phyloP scores from a whole-genome alignment of 345 rosid genomes.

The Aegle marmelos region DNA sequence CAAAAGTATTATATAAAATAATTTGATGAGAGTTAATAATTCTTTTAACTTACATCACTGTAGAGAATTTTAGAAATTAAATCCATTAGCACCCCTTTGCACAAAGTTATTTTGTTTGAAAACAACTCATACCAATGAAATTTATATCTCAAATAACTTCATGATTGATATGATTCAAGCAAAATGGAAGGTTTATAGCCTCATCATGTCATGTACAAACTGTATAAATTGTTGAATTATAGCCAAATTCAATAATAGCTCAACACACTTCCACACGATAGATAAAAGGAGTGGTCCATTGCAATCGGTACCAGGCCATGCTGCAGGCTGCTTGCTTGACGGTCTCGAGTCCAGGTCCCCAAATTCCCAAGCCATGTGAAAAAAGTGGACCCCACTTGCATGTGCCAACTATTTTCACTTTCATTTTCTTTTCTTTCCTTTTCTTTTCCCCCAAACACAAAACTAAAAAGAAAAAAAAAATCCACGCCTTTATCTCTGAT shows the following conservation, averaged over 20 bases:
- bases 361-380: background rate
- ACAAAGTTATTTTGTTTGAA: too few relatives aligned
- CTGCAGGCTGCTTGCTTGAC: background rate
- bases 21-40: too few relatives aligned
- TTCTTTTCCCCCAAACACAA: background rate
- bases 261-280: too few relatives aligned
- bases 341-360: conserved; percentile 1
- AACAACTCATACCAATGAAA: background rate
- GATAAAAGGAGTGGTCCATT: background rate
- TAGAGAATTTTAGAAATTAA: too few relatives aligned
- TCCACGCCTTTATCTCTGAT: background rate
- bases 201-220: too few relatives aligned
- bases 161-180: background rate
- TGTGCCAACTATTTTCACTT: background rate
- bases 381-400: background rate
- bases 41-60: too few relatives aligned
- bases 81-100: too few relatives aligned
- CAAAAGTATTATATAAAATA: too few relatives aligned
- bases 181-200: background rate
- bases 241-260: too few relatives aligned
- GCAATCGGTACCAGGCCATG: background rate
- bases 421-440: too few relatives aligned
- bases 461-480: background rate
- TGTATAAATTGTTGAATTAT: too few relatives aligned
- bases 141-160: background rate